Evolutionary conservation across 257 asterid genomes (phyloP).

Genomic region (Craterostigma plantagineum): DNA sequence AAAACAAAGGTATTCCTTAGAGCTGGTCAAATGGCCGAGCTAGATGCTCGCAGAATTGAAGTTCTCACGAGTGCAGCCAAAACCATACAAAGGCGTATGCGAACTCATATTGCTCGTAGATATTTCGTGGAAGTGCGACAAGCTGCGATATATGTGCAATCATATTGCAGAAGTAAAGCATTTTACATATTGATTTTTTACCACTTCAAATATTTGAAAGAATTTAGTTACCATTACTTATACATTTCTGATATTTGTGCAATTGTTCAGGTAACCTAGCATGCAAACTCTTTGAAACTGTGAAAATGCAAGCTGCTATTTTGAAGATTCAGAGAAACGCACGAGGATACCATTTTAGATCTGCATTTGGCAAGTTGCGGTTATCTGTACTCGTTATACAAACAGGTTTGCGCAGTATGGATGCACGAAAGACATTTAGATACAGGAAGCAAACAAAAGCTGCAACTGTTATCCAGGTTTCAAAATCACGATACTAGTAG

Average conservation of each 20-base stretch:
- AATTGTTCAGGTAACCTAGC: slow-evolving; percentile 59
- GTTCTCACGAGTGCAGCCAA: slow-evolving; percentile 78
- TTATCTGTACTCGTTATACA: slow-evolving; percentile 57
- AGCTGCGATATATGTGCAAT: slow-evolving; percentile 60
- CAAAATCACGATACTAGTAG: slow-evolving; percentile 6
- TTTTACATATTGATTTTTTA: background rate
- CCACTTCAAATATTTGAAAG: background rate
- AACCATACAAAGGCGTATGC: slow-evolving; percentile 58
- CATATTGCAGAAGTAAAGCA: slow-evolving; percentile 63
- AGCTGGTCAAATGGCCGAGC: slow-evolving; percentile 99
- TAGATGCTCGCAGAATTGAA: slow-evolving; percentile 92
- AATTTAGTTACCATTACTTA: slow-evolving; percentile 4
- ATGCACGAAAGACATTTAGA: slow-evolving; percentile 43
- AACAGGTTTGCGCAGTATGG: slow-evolving; percentile 65
- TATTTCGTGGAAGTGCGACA: slow-evolving; percentile 38
- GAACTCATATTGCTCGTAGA: slow-evolving; percentile 74
- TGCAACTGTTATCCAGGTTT: slow-evolving; percentile 71
- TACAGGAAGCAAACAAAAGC: slow-evolving; percentile 64
- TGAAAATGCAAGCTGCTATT: slow-evolving; percentile 80
- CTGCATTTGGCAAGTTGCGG: slow-evolving; percentile 35
- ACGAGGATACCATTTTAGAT: slow-evolving; percentile 45
- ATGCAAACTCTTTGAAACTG: slow-evolving; percentile 27
- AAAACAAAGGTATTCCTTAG: slow-evolving; percentile 94
- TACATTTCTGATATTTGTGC: slow-evolving; percentile 12
- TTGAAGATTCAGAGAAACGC: slow-evolving; percentile 48